These are phyloP conservation scores for Nicotiana attenuata DNA, from an alignment of 257 asterid species.

Conservation along the genomic window DNA sequence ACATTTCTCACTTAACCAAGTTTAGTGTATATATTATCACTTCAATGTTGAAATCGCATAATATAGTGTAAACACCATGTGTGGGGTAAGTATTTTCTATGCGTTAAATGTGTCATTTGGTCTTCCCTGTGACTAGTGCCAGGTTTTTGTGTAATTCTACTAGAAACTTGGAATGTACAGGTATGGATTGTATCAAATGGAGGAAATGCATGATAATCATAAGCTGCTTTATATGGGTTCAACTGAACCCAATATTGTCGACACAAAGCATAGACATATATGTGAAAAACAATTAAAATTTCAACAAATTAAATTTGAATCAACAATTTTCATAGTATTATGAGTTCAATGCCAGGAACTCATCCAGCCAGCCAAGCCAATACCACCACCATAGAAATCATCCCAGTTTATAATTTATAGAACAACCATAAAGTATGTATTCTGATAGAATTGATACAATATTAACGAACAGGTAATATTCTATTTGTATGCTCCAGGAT, in stretches of 20 bases:
- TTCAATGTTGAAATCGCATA: neutral
- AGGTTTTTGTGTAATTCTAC: neutral
- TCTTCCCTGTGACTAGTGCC: neutral
- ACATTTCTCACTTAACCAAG: neutral
- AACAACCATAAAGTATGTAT: neutral
- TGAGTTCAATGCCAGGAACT: neutral
- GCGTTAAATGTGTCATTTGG: neutral
- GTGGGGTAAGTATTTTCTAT: neutral
- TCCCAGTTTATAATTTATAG: neutral
- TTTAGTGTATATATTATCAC: neutral
- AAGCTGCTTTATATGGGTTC: neutral
- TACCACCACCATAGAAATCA: neutral
- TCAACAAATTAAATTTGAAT: neutral
- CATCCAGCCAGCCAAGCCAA: neutral
- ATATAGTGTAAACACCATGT: neutral
- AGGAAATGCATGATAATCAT: neutral
- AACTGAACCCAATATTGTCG: neutral
- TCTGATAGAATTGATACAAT: neutral
- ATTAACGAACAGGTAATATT: neutral
- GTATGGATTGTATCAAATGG: neutral
- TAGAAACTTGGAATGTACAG: neutral
- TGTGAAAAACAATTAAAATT: neutral
- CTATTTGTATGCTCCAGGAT: neutral
- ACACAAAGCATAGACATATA: neutral
- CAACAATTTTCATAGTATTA: neutral